Evolutionary conservation across 2,329 filamentous ascomycete genomes (phyloP), one percentile per base, ranked within the genome.

Genomic region (Drechmeria coniospora): DNA sequence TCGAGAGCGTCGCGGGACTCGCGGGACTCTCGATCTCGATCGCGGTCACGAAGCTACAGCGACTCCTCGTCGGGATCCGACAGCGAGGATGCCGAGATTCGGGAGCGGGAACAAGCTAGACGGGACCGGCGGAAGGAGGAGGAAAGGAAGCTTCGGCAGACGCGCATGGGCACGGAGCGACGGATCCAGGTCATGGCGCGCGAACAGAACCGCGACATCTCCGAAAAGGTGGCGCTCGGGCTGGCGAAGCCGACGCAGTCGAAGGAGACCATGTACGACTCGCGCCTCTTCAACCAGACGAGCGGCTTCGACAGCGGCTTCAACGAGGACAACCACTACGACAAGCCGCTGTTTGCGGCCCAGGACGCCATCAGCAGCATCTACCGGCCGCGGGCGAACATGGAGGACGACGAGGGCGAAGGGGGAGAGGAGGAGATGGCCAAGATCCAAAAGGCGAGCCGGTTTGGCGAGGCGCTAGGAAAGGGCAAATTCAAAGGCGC

Each of bases 291-390:
- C 57, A 94, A 95, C 56, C 83, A 92, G 56, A 79, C 75, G 5
- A 86, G 79, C 42, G 90, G 90, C 0, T 92, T 98, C 49, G 78
- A 84, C 41, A 70, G 75, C 28, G 90, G 87, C 1, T 84, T 94
- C 65, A 98, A 98, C 52, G 90, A 98, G 53, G 90, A 98, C 51
- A 90, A 98, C 47, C 74, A 77, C 1, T 98, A 95, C 57, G 90
- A 95, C 53, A 95, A 95, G 56, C 90, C 90, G 13, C 62, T 98
- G 6, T 98, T 98, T 50, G 86, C 86, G 1, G 87, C 90, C 10
- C 84, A 94, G 49, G 87, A 95, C 47, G 87, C 83, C 7, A 83
- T 94, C 43, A 90, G 73, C 57, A 87, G 77, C 50, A 95, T 98
- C 40, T 98, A 98, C 54, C 70, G 84, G 19, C 83, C 87, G 2